Percentiles rank a stretch among this genome's conserved stretches.
phyloP scores from a whole-genome alignment of 768 basidiomycete genomes.

The Candolleomyces eurysporus region DNA sequence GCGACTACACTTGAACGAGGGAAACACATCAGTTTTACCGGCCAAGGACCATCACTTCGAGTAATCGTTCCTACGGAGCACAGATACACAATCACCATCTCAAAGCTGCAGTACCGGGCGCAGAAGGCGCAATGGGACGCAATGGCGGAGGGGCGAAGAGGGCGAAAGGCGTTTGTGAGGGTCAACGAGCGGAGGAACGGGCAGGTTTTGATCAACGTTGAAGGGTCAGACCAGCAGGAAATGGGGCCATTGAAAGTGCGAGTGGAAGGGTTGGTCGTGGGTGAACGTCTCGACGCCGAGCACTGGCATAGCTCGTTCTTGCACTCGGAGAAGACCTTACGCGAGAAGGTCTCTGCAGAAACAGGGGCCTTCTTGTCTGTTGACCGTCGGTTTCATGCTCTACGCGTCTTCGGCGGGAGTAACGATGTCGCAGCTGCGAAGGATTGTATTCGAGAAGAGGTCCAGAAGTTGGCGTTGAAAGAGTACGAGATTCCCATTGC shows the following conservation, averaged over 20 bases:
- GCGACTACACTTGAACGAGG: conserved; percentile 32
- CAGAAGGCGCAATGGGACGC: conserved; percentile 50
- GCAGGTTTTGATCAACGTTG: conserved; percentile 40
- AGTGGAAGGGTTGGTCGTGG: conserved; percentile 52
- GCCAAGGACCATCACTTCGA: conserved; percentile 29
- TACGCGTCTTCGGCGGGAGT: conserved; percentile 47
- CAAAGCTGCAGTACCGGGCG: conserved; percentile 46
- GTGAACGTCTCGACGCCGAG: conserved; percentile 41
- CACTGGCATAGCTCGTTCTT: conserved; percentile 51
- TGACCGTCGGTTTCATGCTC: conserved; percentile 42
- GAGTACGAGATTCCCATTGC: conserved; percentile 41
- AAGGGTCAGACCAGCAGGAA: conserved; percentile 51
- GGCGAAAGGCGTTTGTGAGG: conserved; percentile 29
- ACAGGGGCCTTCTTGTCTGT: conserved; percentile 42
- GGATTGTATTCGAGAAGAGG: conserved; percentile 43
- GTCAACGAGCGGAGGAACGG: conserved; percentile 17
- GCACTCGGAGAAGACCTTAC: conserved; percentile 20
- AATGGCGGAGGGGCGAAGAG: conserved; percentile 32
- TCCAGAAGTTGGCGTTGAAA: conserved; percentile 43
- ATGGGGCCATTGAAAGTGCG: conserved; percentile 59
- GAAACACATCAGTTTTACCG: conserved; percentile 12
- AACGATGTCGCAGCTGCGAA: conserved; percentile 40
- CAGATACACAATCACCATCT: conserved; percentile 49
- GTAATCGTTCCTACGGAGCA: conserved; percentile 47
- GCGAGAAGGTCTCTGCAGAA: conserved; percentile 27